phyloP scores from a whole-genome alignment of 495 filamentous ascomycete genomes.

The Podospora comata region DNA sequence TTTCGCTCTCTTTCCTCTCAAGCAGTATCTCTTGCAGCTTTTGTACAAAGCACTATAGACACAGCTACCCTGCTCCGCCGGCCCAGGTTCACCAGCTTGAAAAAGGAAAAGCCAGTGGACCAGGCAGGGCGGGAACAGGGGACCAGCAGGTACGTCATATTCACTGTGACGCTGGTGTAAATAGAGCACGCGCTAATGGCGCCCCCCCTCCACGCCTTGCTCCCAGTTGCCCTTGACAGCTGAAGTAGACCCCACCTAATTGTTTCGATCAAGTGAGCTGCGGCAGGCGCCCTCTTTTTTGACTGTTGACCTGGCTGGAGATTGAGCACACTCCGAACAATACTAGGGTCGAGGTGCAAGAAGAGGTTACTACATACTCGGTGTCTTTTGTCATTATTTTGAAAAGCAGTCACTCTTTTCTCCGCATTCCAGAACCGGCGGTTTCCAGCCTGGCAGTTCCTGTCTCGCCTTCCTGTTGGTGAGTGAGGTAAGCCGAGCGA shows the following conservation, averaged over 20 bases:
- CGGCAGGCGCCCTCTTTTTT: background rate
- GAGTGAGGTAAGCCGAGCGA: background rate
- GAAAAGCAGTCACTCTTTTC: background rate
- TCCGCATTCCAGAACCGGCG: background rate
- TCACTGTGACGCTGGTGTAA: background rate
- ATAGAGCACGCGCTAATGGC: background rate
- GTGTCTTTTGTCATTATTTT: background rate
- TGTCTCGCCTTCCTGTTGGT: background rate
- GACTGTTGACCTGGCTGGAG: background rate
- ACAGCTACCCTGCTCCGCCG: no score
- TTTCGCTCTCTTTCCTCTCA: no score
- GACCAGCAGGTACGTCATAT: constrained; percentile 16
- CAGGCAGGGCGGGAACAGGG: background rate
- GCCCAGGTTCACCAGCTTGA: background rate
- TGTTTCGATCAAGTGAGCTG: constrained; percentile 9
- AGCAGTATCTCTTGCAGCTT: no score
- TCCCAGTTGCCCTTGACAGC: constrained; percentile 23
- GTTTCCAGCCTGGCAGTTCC: background rate
- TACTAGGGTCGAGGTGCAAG: background rate
- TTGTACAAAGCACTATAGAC: no score
- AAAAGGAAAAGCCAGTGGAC: background rate
- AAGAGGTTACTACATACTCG: background rate
- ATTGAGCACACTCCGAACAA: background rate
- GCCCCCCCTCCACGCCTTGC: no score
- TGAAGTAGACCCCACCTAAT: constrained; percentile 15